These are phyloP conservation scores for Sporothrix brunneoviolacea DNA, from an alignment of 2,329 filamentous ascomycete species.

Conservation along the genomic window DNA sequence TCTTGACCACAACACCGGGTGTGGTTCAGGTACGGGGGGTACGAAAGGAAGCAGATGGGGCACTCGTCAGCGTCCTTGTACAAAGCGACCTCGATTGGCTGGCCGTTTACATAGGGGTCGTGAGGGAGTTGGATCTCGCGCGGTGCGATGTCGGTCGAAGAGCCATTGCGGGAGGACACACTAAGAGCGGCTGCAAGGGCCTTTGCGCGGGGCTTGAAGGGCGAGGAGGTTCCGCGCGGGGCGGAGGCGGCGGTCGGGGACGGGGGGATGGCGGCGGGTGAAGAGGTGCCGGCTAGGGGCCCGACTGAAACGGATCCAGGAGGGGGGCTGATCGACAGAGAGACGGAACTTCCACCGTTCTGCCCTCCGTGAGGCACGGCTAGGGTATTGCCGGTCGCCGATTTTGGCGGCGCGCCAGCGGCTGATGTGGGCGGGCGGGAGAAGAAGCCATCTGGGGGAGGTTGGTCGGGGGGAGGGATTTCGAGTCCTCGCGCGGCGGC, in stretches of 20 bases:
- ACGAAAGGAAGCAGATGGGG: constrained; percentile 93
- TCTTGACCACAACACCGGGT: constrained; percentile 93
- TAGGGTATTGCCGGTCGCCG: constrained; percentile 33
- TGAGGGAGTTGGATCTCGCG: constrained; percentile 73
- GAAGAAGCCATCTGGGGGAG: constrained; percentile 61
- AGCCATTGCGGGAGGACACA: constrained; percentile 64
- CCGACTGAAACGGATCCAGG: constrained; percentile 4
- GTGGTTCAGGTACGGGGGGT: constrained; percentile 88
- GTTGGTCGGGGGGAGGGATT: constrained; percentile 76
- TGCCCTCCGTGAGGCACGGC: constrained; percentile 54
- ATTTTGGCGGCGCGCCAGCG: constrained; percentile 25
- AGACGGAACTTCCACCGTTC: too few species aligned
- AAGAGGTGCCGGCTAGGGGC: constrained; percentile 61
- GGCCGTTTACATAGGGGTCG: constrained; percentile 89
- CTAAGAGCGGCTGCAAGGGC: constrained; percentile 77
- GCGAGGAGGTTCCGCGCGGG: constrained; percentile 41
- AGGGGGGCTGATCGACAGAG: background rate
- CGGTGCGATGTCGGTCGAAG: constrained; percentile 63
- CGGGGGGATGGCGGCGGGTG: constrained; percentile 66
- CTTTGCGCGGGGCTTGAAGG: constrained; percentile 79
- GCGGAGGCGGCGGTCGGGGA: constrained; percentile 46
- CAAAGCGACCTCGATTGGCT: constrained; percentile 82
- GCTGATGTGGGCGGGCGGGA: constrained; percentile 39
- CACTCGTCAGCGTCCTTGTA: constrained; percentile 91
- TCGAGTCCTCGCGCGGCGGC: constrained; percentile 78